Percentiles rank a stretch among this genome's conserved stretches.
Evolutionary conservation across 176 grass and related monocot species (phyloP).

Genomic region (Pontederia crassipes): DNA sequence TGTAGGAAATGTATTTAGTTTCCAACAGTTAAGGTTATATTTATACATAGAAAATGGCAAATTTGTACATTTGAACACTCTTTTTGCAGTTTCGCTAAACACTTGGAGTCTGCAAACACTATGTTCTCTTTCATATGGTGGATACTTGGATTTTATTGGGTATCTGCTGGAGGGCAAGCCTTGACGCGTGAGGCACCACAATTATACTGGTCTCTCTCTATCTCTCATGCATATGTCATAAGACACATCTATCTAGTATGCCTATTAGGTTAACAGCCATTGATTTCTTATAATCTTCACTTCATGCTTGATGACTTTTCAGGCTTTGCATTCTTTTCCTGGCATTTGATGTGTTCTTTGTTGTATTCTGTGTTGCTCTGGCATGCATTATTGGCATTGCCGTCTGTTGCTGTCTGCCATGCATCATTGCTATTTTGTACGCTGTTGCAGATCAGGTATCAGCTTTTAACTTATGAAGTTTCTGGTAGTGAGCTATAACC

Average conservation of each 20-base stretch:
- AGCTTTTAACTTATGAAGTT: no score
- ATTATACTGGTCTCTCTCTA: slow-evolving; percentile 27
- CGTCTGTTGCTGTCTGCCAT: slow-evolving; percentile 37
- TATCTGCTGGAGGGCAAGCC: slow-evolving; percentile 28
- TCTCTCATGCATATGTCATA: not conserved
- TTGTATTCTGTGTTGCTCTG: slow-evolving; percentile 33
- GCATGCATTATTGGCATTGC: slow-evolving; percentile 29
- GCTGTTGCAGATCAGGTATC: slow-evolving; percentile 32
- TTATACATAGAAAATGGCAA: not conserved
- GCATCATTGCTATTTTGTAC: slow-evolving; percentile 37
- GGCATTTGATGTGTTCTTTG: slow-evolving; percentile 37
- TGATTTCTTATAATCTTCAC: no score
- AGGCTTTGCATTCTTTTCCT: slow-evolving; percentile 42
- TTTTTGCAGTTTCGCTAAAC: slow-evolving; percentile 23
- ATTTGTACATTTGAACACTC: slow-evolving; percentile 4
- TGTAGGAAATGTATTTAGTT: no score
- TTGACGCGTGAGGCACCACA: slow-evolving; percentile 24
- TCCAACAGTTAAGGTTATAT: no score
- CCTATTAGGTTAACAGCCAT: no score
- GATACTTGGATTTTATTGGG: slow-evolving; percentile 41
- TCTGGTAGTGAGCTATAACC: no score
- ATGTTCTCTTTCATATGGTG: slow-evolving; percentile 41
- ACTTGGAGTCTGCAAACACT: slow-evolving; percentile 32
- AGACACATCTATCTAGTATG: no score
- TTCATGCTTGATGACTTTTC: not conserved